Percentiles rank a stretch among this genome's conserved stretches.
These are phyloP conservation scores for Aristolochia californica DNA, from an alignment of 164 flowering plant species.

Conservation along the genomic window DNA sequence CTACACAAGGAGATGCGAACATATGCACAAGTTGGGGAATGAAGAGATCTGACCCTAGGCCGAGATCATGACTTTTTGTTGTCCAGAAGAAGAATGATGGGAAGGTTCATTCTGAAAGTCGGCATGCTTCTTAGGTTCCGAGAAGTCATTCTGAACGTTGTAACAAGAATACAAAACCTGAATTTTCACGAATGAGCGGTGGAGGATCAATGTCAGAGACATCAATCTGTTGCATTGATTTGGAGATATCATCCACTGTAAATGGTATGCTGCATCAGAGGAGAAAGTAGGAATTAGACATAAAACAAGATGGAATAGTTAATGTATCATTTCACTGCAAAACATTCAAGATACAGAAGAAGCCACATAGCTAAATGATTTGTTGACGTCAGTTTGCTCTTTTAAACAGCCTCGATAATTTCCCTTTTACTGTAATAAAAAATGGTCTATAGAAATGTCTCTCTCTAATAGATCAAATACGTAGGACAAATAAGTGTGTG, in stretches of 20 bases:
- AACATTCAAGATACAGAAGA: not conserved
- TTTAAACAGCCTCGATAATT: not conserved
- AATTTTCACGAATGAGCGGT: conserved; percentile 76
- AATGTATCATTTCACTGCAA: not conserved
- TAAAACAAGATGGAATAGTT: too few relatives aligned
- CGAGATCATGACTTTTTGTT: not conserved
- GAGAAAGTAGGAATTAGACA: not conserved
- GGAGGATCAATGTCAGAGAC: conserved; percentile 81
- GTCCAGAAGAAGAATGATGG: not conserved
- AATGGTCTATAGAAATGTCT: too few relatives aligned
- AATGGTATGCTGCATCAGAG: conserved; percentile 78
- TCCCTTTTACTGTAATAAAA: too few relatives aligned
- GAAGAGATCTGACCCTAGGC: not conserved
- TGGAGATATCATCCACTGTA: conserved; percentile 88
- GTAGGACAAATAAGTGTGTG: too few relatives aligned
- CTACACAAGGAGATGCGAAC: not conserved
- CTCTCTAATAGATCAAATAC: too few relatives aligned
- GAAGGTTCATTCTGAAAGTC: conserved; percentile 23
- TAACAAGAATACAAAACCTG: conserved; percentile 75
- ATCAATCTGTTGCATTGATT: conserved; percentile 69
- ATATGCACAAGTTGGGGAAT: not conserved
- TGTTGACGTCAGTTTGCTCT: too few relatives aligned
- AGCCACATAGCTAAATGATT: too few relatives aligned
- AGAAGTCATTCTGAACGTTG: conserved; percentile 72
- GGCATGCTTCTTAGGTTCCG: too few relatives aligned